phyloP scores from a whole-genome alignment of 1,139 yeast species.

The Scheffersomyces cryptocercus region DNA sequence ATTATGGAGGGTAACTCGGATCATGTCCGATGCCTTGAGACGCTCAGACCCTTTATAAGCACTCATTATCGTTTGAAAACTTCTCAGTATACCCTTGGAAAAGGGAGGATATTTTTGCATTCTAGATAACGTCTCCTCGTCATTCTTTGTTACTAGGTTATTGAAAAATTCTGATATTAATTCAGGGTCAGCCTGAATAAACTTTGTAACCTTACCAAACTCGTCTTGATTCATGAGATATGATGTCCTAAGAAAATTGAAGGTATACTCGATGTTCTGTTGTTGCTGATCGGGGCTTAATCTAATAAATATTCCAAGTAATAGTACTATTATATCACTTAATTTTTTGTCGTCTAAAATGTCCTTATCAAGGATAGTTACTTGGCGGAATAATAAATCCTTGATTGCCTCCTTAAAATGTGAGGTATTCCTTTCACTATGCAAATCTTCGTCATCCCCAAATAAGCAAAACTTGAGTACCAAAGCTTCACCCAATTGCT shows the following conservation, averaged over 20 bases:
- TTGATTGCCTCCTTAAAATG: slow-evolving; percentile 26
- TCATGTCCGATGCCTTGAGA: slow-evolving; percentile 34
- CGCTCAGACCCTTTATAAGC: slow-evolving; percentile 21
- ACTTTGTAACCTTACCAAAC: slow-evolving; percentile 18
- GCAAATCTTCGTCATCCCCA: slow-evolving; percentile 11
- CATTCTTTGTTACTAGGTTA: slow-evolving; percentile 34
- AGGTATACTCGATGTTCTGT: slow-evolving; percentile 26
- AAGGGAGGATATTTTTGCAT: slow-evolving; percentile 34
- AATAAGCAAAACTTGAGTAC: slow-evolving; percentile 26
- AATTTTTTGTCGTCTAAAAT: slow-evolving; percentile 31
- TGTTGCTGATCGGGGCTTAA: slow-evolving; percentile 15
- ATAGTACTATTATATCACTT: slow-evolving; percentile 29
- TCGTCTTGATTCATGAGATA: slow-evolving; percentile 34
- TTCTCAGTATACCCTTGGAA: slow-evolving; percentile 27
- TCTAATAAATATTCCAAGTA: slow-evolving; percentile 33
- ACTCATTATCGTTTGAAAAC: slow-evolving; percentile 22
- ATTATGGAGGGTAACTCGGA: slow-evolving; percentile 33
- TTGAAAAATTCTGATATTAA: slow-evolving; percentile 33
- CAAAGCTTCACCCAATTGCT: slow-evolving; percentile 30
- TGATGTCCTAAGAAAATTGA: slow-evolving; percentile 39
- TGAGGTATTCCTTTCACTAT: slow-evolving; percentile 5
- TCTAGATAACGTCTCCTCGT: slow-evolving; percentile 35
- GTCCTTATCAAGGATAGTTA: slow-evolving; percentile 35
- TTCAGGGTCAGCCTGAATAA: slow-evolving; percentile 13
- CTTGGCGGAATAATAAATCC: slow-evolving; percentile 46